Conservation (phyloP, 2,329 filamentous ascomycete species). For the Cryphonectria parasitica region DNA sequence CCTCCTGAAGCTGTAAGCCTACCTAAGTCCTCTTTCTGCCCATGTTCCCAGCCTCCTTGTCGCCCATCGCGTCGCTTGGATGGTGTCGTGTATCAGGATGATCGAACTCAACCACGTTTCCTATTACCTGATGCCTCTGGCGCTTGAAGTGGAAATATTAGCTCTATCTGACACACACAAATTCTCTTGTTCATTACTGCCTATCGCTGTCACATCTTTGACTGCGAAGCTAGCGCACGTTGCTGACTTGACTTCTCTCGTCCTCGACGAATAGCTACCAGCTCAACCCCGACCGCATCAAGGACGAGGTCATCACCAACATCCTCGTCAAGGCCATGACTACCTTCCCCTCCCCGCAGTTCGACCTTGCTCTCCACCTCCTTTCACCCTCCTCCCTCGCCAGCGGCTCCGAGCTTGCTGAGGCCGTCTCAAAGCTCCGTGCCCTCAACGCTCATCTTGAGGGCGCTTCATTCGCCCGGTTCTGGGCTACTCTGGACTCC, state of each 20-base stretch:
- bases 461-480: constrained; percentile 84
- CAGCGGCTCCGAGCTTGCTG: constrained; percentile 72
- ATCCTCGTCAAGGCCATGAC: constrained; percentile 97
- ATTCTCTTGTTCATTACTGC: constrained; percentile 1
- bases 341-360: constrained; percentile 95
- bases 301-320: constrained; percentile 97
- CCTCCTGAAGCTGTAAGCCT: constrained; percentile 90
- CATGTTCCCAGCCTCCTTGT: constrained; percentile 23
- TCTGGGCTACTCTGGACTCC: constrained; percentile 91
- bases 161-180: constrained; percentile 69
- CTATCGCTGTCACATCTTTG: constrained; percentile 5
- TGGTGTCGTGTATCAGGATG: constrained; percentile 63
- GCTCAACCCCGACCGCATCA: constrained; percentile 97
- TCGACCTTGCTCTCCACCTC: constrained; percentile 90
- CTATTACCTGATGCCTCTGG: constrained; percentile 85
- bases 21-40: constrained; percentile 25
- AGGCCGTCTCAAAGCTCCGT: constrained; percentile 88
- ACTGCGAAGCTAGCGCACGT: not conserved
- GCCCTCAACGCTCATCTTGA: constrained; percentile 85
- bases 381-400: constrained; percentile 82
- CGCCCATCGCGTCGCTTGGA: not conserved
- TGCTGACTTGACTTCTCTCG: not conserved
- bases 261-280: constrained; percentile 72
- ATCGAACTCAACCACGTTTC: constrained; percentile 81
- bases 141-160: constrained; percentile 73